phyloP scores from a whole-genome alignment of 768 basidiomycete species.

The Lentinula sp. region DNA sequence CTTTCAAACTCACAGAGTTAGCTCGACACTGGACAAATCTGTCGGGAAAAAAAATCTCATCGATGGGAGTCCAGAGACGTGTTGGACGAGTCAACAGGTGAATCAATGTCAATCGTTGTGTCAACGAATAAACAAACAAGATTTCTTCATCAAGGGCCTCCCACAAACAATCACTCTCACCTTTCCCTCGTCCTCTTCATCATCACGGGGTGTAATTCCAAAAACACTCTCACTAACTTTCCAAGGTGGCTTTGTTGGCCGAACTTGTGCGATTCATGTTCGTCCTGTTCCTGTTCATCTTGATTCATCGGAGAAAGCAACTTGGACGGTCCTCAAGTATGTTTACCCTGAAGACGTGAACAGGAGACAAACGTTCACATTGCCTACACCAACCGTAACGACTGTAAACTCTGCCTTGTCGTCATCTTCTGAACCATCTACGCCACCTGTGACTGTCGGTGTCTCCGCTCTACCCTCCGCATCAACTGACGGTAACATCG shows the following conservation, averaged over 20 bases:
- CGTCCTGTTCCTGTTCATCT: conserved; percentile 18
- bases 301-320: conserved; percentile 17
- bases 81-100: conserved; percentile 83
- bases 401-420: neutral
- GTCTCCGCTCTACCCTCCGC: neutral
- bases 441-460: neutral
- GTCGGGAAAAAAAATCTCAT: conserved; percentile 64
- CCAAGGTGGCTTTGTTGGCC: conserved; percentile 84
- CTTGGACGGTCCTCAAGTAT: conserved; percentile 46
- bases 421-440: neutral
- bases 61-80: conserved; percentile 71
- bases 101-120: neutral
- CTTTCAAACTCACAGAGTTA: conserved; percentile 48
- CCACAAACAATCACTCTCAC: conserved; percentile 70
- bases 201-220: conserved; percentile 40
- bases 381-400: conserved; percentile 4
- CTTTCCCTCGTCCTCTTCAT: conserved; percentile 33
- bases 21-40: conserved; percentile 72
- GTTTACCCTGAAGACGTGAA: conserved; percentile 82
- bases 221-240: conserved; percentile 59
- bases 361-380: conserved; percentile 53
- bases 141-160: conserved; percentile 43
- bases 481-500: neutral
- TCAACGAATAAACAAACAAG: conserved; percentile 5
- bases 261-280: conserved; percentile 46